Evolutionary conservation across 2,329 filamentous ascomycete genomes (phyloP), one percentile per base, ranked within the genome.

Genomic region (Westerdykella ornata): DNA sequence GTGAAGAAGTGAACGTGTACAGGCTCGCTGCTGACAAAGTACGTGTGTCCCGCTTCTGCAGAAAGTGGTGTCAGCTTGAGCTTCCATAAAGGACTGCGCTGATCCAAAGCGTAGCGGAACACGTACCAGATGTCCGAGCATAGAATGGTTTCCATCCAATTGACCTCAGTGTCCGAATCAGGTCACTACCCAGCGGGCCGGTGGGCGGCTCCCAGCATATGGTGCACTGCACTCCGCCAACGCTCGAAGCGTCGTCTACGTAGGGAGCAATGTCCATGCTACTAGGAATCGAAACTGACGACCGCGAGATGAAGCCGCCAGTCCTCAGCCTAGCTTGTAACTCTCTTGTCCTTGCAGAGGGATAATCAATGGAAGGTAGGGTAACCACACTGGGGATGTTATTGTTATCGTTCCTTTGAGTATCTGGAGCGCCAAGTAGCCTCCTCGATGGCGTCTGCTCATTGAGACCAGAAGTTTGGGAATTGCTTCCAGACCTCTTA

Each of bases 1-100:
- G 37, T 32, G 35, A 58, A 57, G 37, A 58, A 54, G 29, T 54
- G 44, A 2, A 54, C 45, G 28, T 58, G 53, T 0, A 58, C 16
- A 9, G 53, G 46, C 29, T 56, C 41, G n/a, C 36, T 38, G 8
- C 53, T 52, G 9, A 52, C 34, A 36, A 50, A 56, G 40, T 52
- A 47, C 2, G 52, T 58, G 13, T 49, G 49, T 3, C 52, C 50
- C 9, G 20, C 22, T 18, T 47, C 50, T 53, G 26, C 3, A 32
- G 32, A 18, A 29, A 32, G 6, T 11, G 3, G 11, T 38, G 16
- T 43, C 37, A 33, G 11, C 14, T n/a, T 36, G 11, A 9, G 40
- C 11, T 26, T 20, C 16, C 9, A 11, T 34, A 22, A 6, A 20
- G 14, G 8, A 33, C 29, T 22, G 28, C 15, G 17, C 19, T 8